phyloP scores from a whole-genome alignment of 2,329 filamentous ascomycete species.

The Mariannaea elegans region DNA sequence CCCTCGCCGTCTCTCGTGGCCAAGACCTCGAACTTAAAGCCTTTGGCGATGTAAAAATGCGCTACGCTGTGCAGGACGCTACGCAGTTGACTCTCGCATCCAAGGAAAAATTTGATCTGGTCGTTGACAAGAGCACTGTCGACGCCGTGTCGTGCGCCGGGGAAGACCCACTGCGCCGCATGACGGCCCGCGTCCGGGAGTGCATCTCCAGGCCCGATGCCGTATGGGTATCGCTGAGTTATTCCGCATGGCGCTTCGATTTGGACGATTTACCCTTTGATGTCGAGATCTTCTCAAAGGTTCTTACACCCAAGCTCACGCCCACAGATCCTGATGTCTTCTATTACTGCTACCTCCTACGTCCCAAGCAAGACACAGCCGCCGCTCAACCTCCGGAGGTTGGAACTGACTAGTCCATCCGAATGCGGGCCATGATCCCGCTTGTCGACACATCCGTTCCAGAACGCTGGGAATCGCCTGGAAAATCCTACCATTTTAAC shows the following conservation, averaged over 20 bases:
- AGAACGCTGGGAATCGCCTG: background rate
- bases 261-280: constrained; percentile 50
- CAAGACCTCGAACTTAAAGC: constrained; percentile 48
- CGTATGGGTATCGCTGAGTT: constrained; percentile 59
- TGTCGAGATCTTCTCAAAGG: constrained; percentile 52
- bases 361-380: constrained; percentile 37
- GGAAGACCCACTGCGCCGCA: constrained; percentile 46
- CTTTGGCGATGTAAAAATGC: constrained; percentile 56
- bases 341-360: constrained; percentile 56
- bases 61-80: constrained; percentile 56
- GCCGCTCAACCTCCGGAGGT: background rate
- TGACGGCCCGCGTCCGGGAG: constrained; percentile 49
- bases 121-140: constrained; percentile 60
- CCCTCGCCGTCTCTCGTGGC: constrained; percentile 55
- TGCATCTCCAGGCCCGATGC: constrained; percentile 47
- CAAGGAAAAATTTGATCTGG: constrained; percentile 48
- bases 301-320: constrained; percentile 52
- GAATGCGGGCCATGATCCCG: background rate
- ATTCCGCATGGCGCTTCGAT: constrained; percentile 53
- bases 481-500: background rate
- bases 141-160: constrained; percentile 60
- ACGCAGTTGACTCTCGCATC: constrained; percentile 45
- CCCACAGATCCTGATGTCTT: constrained; percentile 57
- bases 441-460: background rate
- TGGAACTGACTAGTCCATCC: constrained; percentile 13